Base-by-base conservation (phyloP, 2,329 filamentous ascomycete species). In the Ophiocordyceps sinensis region DNA sequence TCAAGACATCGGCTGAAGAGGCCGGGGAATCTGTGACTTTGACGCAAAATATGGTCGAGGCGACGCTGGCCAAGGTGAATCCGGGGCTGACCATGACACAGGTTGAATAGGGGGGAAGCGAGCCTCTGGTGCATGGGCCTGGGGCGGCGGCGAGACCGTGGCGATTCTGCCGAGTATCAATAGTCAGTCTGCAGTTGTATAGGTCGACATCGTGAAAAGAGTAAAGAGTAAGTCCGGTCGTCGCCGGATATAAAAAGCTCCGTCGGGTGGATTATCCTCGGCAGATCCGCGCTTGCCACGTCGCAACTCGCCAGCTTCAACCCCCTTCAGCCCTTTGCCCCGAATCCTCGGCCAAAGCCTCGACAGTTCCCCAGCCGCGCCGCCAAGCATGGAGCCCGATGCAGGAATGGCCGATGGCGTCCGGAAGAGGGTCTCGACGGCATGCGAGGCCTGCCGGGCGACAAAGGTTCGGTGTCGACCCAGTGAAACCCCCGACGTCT, bases 391-490 rank as follows among this genome's bases (percentile, higher is more conserved):
- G 46, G 43, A 44, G 28, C 36, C 43, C 29, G 44, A 39, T 3
- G n/a, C 40, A 31, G 37, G 21, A n/a, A 42, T 48, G 15, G 26
- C 44, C 35, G 45, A 38, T 35, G 35, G 38, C n/a, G n/a, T 28
- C 14, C 45, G 43, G 23, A 56, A 58, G 45, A 51, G 56, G 34
- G 38, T 53, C 14, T 51, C 51, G 15, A 62, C 75, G 58, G 61
- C 71, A 17, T 75, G 71, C 42, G 71, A 75, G 53, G 67, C 69
- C 3, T 75, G 72, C 46, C 60, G 72, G 41, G 60, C 57, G 11
- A 67, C 70, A 43, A 76, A 75, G 57, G 61, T 73, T 19, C 71
- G 67, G 43, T 76, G 72, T 47, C 65, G 66, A 45, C 56, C 66
- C 5, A 67, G 67, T 43, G 59, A 61, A 23, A 64, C 68, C 48